Base-by-base conservation (phyloP, 345 rosid genomes). In the Mangifera indica region DNA sequence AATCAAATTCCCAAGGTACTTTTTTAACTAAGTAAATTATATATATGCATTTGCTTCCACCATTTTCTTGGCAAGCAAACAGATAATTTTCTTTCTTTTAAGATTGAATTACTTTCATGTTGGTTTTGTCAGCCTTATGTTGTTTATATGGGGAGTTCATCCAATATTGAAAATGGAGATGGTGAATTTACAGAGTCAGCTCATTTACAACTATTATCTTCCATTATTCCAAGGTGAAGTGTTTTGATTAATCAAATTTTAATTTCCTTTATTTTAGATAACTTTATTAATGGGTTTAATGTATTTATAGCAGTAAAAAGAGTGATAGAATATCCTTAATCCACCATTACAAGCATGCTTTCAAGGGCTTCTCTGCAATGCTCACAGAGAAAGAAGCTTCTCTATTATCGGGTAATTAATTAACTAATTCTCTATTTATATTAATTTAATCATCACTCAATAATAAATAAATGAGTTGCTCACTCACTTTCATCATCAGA, bases 341-440 rank as follows among this genome's bases (percentile, higher is more conserved):
- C 70, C 90, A 84, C 74, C 88, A 83, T 71, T 90, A 88, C 64
- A 62, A 59, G 29, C 89, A 88, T 80, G 88, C 92, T 56, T 88
- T 92, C 45, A 85, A 72, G 61, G 96, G 97, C 10, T 92, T 92
- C 87, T 90, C 96, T 40, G 93, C 89, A 72, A 76, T 87, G 88
- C 97, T 90, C 15, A 92, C 91, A 0, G 73, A 81, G 34, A 74
- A 72, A 48, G 93, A 92, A 84, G 96, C 96, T 53, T 86, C 92
- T 62, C 49, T 42, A 10, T 69, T 90, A 67, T 80, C 93, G 68
- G 81, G 97, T 89, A 82, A 68, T 22, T 45, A 40, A 22, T 22
- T 37, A 7, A 37, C 42, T 37, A 37, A 37, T 37, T 37, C 42
- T 13, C 40, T 34, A 34, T 34, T 34, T 34, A 34, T 34, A 34